Conservation (phyloP, 2,329 filamentous ascomycete genomes). For the Fusarium odoratissimum region DNA sequence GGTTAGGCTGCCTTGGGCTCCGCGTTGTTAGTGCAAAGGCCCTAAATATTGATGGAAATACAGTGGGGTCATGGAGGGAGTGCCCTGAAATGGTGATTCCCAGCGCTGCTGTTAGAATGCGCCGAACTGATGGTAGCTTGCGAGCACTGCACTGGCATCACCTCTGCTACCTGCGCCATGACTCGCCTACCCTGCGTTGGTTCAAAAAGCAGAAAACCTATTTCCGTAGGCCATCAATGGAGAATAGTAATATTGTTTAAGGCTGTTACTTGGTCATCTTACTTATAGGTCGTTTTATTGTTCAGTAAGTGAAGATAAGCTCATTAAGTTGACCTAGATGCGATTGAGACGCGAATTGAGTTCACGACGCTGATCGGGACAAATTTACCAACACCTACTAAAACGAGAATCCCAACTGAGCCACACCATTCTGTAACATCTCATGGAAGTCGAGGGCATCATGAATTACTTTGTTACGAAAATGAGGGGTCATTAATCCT, state of each 20-base stretch:
- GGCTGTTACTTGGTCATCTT: background rate
- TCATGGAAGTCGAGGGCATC: fast-evolving
- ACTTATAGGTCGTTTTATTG: background rate
- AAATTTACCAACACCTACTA: fast-evolving
- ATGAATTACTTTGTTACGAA: fast-evolving
- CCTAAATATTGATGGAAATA: background rate
- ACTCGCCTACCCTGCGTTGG: background rate
- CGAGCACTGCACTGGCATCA: background rate
- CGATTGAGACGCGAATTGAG: too few relatives aligned
- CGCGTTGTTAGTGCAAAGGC: too few relatives aligned
- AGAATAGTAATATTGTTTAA: background rate
- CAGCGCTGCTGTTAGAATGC: too few relatives aligned
- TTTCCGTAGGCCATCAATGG: fast-evolving
- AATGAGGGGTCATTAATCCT: background rate
- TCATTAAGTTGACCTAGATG: fast-evolving
- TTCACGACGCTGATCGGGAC: fast-evolving
- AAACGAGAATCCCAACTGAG: fast-evolving
- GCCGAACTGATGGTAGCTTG: too few relatives aligned
- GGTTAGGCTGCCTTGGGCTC: too few relatives aligned
- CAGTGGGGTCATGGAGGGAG: background rate
- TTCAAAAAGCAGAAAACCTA: background rate
- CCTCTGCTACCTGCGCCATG: too few relatives aligned
- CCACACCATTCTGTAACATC: fast-evolving
- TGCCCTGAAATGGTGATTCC: background rate
- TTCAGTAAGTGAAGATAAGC: background rate